A percentile compares a stretch with the other conserved stretches of the same genome.
phyloP scores from a whole-genome alignment of 2,329 filamentous ascomycete genomes.

The Hypoxylon sp. region DNA sequence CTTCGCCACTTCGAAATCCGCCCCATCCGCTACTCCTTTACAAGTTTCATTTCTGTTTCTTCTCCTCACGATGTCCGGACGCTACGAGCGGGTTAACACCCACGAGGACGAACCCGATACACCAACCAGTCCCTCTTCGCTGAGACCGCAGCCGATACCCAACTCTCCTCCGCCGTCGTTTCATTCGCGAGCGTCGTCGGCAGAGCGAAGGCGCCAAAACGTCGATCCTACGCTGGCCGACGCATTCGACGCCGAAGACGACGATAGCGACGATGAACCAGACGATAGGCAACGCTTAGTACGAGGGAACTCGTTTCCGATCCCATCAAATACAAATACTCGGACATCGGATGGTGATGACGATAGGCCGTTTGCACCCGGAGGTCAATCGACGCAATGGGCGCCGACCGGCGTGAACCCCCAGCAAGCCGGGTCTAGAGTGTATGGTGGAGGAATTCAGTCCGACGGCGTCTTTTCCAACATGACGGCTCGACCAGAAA shows the following conservation, averaged over 20 bases:
- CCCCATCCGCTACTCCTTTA: slow-evolving; percentile 22
- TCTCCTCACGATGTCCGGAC: slow-evolving; percentile 57
- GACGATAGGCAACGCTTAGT: slow-evolving; percentile 90
- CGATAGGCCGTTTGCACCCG: slow-evolving; percentile 25
- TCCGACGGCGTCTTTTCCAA: slow-evolving; percentile 98
- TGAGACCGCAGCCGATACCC: slow-evolving; percentile 52
- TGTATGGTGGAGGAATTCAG: slow-evolving; percentile 77
- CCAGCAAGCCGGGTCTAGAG: slow-evolving; percentile 53
- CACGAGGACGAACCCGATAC: slow-evolving; percentile 61
- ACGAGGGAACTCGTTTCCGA: slow-evolving; percentile 63
- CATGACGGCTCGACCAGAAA: slow-evolving; percentile 86
- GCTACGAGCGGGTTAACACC: slow-evolving; percentile 68
- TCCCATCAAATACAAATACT: slow-evolving; percentile 30
- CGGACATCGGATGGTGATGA: slow-evolving; percentile 31
- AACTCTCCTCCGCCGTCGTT: slow-evolving; percentile 82
- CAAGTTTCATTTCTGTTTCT: slow-evolving; percentile 21
- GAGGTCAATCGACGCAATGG: slow-evolving; percentile 31
- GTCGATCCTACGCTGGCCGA: slow-evolving; percentile 88
- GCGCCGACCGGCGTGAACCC: slow-evolving; percentile 44
- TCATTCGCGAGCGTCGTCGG: slow-evolving; percentile 81
- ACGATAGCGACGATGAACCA: slow-evolving; percentile 72
- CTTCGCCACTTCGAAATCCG: slow-evolving; percentile 18
- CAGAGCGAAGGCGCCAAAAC: slow-evolving; percentile 52
- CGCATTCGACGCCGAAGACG: slow-evolving; percentile 86
- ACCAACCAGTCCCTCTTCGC: slow-evolving; percentile 44